Percentiles rank a stretch among this genome's conserved stretches.
Evolutionary conservation across 768 basidiomycete species (phyloP).

Genomic region (Rhizopogon sp.): DNA sequence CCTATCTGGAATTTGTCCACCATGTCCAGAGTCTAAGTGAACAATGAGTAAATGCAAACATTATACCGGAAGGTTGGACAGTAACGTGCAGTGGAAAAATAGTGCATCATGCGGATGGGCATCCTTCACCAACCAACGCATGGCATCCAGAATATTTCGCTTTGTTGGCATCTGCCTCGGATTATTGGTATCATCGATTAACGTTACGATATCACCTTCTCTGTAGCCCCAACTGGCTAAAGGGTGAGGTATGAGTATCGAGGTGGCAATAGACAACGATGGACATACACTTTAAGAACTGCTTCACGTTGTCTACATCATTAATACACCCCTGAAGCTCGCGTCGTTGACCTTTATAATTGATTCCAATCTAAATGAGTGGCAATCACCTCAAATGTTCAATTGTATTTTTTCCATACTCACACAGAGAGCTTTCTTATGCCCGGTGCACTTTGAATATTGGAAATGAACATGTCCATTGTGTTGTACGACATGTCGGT

Average conservation of each 20-base stretch:
- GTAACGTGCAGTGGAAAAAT: constrained; percentile 63
- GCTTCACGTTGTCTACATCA: constrained; percentile 66
- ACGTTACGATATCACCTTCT: constrained; percentile 51
- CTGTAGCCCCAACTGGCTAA: constrained; percentile 42
- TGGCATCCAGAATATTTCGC: constrained; percentile 51
- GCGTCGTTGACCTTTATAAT: constrained; percentile 61
- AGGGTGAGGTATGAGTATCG: background rate
- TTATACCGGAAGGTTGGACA: background rate
- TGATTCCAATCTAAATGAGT: constrained; percentile 63
- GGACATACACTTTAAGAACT: constrained; percentile 59
- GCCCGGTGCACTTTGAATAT: constrained; percentile 47
- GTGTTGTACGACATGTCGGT: background rate
- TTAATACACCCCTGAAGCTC: constrained; percentile 77
- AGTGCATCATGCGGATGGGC: constrained; percentile 69
- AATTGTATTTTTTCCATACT: constrained; percentile 10
- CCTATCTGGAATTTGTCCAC: constrained; percentile 80
- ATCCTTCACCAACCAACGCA: constrained; percentile 63
- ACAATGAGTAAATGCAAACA: background rate
- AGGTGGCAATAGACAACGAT: background rate
- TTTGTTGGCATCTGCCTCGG: constrained; percentile 44
- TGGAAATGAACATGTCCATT: constrained; percentile 27
- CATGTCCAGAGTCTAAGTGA: constrained; percentile 83
- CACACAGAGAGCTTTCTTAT: constrained; percentile 46
- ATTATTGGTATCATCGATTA: constrained; percentile 43
- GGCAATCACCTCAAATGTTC: background rate